Conservation (phyloP, 345 rosid species). For the Hypericum perforatum region DNA sequence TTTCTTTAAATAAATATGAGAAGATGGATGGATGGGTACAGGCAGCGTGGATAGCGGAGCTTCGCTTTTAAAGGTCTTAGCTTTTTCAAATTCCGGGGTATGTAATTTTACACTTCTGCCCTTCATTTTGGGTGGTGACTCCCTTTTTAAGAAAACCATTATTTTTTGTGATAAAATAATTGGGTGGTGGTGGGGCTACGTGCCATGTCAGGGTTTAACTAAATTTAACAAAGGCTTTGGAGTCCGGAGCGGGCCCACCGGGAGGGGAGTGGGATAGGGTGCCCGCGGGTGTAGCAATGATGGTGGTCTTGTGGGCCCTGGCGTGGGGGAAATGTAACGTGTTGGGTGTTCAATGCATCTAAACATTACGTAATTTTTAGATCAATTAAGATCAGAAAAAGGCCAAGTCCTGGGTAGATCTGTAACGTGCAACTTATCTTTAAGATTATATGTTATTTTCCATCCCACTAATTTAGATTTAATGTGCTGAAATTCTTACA, state of each 20-base stretch:
- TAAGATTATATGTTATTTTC: too few relatives aligned
- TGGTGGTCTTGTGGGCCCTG: slow-evolving; percentile 2
- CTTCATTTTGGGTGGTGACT: not conserved
- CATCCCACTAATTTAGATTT: too few relatives aligned
- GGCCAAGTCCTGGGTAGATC: too few relatives aligned
- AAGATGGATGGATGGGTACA: slow-evolving; percentile 15
- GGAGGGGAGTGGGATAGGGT: slow-evolving; percentile 3
- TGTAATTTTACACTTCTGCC: not conserved
- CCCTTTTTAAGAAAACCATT: not conserved
- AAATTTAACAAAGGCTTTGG: slow-evolving; percentile 25
- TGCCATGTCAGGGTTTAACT: slow-evolving; percentile 15
- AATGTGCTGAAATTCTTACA: too few relatives aligned
- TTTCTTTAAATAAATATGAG: too few relatives aligned
- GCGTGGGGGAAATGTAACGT: not conserved
- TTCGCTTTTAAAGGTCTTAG: slow-evolving; percentile 1
- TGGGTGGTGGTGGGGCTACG: too few relatives aligned
- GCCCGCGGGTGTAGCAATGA: not conserved
- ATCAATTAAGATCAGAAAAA: too few relatives aligned
- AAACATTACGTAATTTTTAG: too few relatives aligned
- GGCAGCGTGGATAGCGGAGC: slow-evolving; percentile 33
- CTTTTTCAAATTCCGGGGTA: not conserved
- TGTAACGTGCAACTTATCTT: too few relatives aligned
- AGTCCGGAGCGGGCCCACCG: slow-evolving; percentile 37
- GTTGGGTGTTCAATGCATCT: too few relatives aligned
- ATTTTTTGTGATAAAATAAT: too few relatives aligned